Conservation (phyloP, 352 stramenopile species). For the Pythium brachiatum region DNA sequence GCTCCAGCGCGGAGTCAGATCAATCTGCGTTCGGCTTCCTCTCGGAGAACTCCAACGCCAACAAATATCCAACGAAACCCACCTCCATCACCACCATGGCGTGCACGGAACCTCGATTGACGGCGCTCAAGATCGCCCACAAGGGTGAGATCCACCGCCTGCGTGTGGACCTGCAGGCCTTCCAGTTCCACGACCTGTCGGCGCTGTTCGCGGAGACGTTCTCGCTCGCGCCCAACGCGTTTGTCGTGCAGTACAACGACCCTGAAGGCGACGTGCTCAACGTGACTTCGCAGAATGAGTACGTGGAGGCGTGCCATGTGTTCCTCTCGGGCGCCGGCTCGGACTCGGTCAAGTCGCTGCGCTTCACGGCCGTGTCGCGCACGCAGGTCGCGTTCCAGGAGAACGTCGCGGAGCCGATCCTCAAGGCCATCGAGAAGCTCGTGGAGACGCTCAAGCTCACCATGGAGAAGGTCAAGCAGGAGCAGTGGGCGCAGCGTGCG, state of each 20-base stretch:
- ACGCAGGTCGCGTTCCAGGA: constrained; percentile 69
- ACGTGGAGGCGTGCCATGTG: constrained; percentile 53
- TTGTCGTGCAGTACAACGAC: constrained; percentile 84
- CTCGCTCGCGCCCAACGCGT: constrained; percentile 34
- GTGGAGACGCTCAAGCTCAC: constrained; percentile 71
- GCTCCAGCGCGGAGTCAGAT: background rate
- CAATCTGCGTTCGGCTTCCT: constrained; percentile 4
- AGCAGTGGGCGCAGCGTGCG: constrained; percentile 61
- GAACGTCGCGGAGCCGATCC: constrained; percentile 73
- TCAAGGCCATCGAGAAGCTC: constrained; percentile 82
- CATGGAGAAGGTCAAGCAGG: constrained; percentile 84
- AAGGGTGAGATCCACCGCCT: constrained; percentile 86
- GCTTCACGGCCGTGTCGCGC: constrained; percentile 64
- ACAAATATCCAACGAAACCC: background rate
- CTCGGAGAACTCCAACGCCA: background rate
- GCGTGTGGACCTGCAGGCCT: constrained; percentile 52
- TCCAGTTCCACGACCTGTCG: constrained; percentile 45
- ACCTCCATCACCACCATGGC: constrained; percentile 34
- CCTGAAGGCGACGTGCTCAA: constrained; percentile 69
- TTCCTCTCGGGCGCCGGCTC: constrained; percentile 37
- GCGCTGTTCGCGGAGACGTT: constrained; percentile 68
- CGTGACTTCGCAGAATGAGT: constrained; percentile 69
- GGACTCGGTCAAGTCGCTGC: constrained; percentile 48
- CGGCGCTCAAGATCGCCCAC: constrained; percentile 76
- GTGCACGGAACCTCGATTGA: constrained; percentile 38